phyloP scores from a whole-genome alignment of 495 filamentous ascomycete species.

The Venustampulla echinocandica region DNA sequence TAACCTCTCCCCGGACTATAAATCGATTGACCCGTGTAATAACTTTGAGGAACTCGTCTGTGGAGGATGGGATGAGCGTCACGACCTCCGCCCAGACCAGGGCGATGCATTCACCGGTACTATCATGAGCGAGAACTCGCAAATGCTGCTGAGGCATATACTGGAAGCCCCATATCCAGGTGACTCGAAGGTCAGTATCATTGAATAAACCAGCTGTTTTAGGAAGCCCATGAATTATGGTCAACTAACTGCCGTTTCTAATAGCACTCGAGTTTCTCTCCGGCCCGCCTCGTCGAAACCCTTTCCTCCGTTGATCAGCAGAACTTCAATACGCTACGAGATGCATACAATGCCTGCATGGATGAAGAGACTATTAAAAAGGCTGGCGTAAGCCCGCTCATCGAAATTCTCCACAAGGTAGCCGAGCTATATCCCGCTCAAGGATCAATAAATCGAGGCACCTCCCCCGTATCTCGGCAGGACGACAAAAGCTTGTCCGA shows the following conservation, averaged over 20 bases:
- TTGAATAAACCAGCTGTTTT: not conserved
- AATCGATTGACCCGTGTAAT: slow-evolving; percentile 57
- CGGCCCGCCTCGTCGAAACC: slow-evolving; percentile 25
- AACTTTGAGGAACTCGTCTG: slow-evolving; percentile 64
- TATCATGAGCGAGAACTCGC: slow-evolving; percentile 49
- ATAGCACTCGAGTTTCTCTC: slow-evolving; percentile 39
- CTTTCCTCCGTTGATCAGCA: slow-evolving; percentile 39
- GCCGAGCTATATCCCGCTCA: slow-evolving; percentile 40
- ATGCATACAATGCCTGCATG: slow-evolving; percentile 56
- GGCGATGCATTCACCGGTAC: slow-evolving; percentile 50
- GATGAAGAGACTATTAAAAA: slow-evolving; percentile 46
- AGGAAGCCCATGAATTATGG: not conserved
- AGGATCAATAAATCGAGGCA: slow-evolving; percentile 21
- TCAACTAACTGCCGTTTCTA: slow-evolving; percentile 10
- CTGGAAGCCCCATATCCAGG: slow-evolving; percentile 48
- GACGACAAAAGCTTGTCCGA: slow-evolving; percentile 38
- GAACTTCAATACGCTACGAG: slow-evolving; percentile 59
- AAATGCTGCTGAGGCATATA: slow-evolving; percentile 53
- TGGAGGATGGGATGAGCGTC: slow-evolving; percentile 53
- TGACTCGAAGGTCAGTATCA: slow-evolving; percentile 27
- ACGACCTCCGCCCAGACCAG: slow-evolving; percentile 61
- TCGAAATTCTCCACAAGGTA: slow-evolving; percentile 42
- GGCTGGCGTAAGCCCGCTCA: slow-evolving; percentile 44
- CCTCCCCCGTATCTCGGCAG: too few species aligned
- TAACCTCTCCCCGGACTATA: slow-evolving; percentile 56